phyloP scores from a whole-genome alignment of 2,329 filamentous ascomycete genomes.

The Fusarium subglutinans region DNA sequence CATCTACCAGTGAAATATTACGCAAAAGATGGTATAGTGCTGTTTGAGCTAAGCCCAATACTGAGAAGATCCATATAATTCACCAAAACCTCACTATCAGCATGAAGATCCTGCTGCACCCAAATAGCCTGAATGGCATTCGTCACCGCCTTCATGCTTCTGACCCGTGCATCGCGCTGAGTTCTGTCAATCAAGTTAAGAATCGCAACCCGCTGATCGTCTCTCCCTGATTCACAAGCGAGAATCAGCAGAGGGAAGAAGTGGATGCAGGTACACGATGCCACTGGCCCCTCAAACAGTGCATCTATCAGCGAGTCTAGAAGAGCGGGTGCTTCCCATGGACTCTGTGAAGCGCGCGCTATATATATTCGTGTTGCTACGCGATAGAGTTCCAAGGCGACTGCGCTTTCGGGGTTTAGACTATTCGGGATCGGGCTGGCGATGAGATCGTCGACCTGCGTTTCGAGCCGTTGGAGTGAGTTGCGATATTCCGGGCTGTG shows the following conservation, averaged over 20 bases:
- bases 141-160: slow-evolving; percentile 40
- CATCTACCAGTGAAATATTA: background rate
- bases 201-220: slow-evolving; percentile 45
- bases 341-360: slow-evolving; percentile 34
- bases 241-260: slow-evolving; percentile 50
- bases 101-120: slow-evolving; percentile 48
- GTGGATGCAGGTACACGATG: slow-evolving; percentile 39
- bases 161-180: slow-evolving; percentile 13
- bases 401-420: background rate
- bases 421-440: background rate
- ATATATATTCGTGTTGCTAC: slow-evolving; percentile 31
- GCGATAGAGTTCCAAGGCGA: slow-evolving; percentile 19
- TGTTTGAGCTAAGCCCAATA: slow-evolving; percentile 22
- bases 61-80: slow-evolving; percentile 44
- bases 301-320: slow-evolving; percentile 33
- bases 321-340: slow-evolving; percentile 26
- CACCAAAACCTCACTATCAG: slow-evolving; percentile 43
- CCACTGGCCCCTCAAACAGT: slow-evolving; percentile 26
- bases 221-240: slow-evolving; percentile 47
- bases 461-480: slow-evolving; percentile 15
- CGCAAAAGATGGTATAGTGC: slow-evolving; percentile 20
- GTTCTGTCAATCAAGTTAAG: slow-evolving; percentile 45
- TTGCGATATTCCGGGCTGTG: slow-evolving; percentile 4
- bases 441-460: background rate
- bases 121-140: slow-evolving; percentile 44